Evolutionary conservation across 257 asterid species (phyloP).

Genomic region (Solanum gandarillasii): DNA sequence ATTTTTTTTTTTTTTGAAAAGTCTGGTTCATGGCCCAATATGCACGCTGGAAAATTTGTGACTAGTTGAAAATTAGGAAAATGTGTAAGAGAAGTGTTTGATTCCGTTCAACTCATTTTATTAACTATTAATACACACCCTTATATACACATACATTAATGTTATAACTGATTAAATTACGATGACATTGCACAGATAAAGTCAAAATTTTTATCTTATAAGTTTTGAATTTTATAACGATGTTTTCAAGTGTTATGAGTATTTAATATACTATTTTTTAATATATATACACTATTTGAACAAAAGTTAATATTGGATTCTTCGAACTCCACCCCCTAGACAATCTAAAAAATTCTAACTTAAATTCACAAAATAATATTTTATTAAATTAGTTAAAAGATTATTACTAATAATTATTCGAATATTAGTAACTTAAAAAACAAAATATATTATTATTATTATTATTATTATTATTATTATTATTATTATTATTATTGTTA

Average conservation of each 20-base stretch:
- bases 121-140: background rate
- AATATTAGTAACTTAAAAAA: background rate
- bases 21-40: conserved; percentile 19
- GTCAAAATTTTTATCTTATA: accelerated
- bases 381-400: background rate
- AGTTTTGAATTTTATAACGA: too few relatives aligned
- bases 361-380: background rate
- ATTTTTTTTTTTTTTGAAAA: conserved; percentile 15
- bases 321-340: too few relatives aligned
- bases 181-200: accelerated
- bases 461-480: background rate
- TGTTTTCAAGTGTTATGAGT: background rate
- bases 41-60: conserved; percentile 16
- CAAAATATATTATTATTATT: background rate
- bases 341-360: background rate
- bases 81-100: background rate
- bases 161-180: background rate
- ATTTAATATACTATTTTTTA: too few relatives aligned
- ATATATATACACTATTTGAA: background rate
- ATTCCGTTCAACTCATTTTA: too few relatives aligned
- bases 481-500: too few relatives aligned
- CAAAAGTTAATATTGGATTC: too few relatives aligned
- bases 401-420: too few relatives aligned
- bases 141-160: background rate
- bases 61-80: background rate